phyloP scores from a whole-genome alignment of 805 yeast genomes.

The Ogataea parapolymorpha region DNA sequence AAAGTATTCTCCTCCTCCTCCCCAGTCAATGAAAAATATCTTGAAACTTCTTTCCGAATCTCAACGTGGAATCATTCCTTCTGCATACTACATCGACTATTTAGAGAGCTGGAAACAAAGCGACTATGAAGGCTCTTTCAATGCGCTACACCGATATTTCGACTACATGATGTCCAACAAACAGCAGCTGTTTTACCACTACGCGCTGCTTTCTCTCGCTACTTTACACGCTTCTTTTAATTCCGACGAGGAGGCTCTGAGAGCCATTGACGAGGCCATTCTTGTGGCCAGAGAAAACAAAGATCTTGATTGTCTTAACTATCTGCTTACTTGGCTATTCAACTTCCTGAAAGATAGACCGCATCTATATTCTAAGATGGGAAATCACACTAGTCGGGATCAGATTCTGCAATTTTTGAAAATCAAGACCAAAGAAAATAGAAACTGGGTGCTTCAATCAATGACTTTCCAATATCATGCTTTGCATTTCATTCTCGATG shows the following conservation, averaged over 20 bases:
- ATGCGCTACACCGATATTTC: conserved; percentile 58
- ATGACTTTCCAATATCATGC: conserved; percentile 67
- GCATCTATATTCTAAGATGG: conserved; percentile 37
- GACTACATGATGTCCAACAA: conserved; percentile 73
- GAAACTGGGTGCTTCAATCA: conserved; percentile 47
- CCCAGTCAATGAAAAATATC: conserved; percentile 40
- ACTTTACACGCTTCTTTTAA: conserved; percentile 67
- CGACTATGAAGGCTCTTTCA: conserved; percentile 59
- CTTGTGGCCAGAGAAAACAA: conserved; percentile 83
- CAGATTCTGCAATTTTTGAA: conserved; percentile 65
- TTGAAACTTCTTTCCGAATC: conserved; percentile 46
- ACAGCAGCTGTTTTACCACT: conserved; percentile 66
- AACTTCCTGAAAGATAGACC: conserved; percentile 71
- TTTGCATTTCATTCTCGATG: conserved; percentile 48
- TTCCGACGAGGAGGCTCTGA: conserved; percentile 63
- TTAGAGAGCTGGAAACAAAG: conserved; percentile 54
- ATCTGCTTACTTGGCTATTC: conserved; percentile 70
- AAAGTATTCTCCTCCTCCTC: conserved; percentile 47
- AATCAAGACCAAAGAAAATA: conserved; percentile 48
- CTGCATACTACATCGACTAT: conserved; percentile 55
- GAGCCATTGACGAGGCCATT: conserved; percentile 83
- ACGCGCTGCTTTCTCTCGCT: conserved; percentile 71
- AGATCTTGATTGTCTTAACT: conserved; percentile 69
- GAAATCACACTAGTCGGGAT: conserved; percentile 46
- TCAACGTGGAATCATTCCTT: conserved; percentile 41